A percentile compares a stretch with the other conserved stretches of the same genome.
phyloP scores from a whole-genome alignment of 495 filamentous ascomycete species.

The Bacidia gigantensis region DNA sequence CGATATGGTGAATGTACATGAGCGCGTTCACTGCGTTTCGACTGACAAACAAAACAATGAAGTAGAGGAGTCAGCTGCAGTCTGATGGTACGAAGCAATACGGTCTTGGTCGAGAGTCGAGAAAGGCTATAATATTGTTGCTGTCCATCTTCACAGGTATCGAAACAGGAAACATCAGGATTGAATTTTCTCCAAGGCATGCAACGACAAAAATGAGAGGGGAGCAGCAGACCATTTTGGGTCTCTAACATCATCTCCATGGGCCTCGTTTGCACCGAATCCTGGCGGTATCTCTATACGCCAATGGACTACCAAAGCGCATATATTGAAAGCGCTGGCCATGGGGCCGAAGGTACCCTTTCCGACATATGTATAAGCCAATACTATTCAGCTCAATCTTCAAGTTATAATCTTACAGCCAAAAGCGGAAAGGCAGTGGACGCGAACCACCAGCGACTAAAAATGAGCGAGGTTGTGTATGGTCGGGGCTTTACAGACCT shows the following conservation, averaged over 20 bases:
- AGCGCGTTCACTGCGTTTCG: no score
- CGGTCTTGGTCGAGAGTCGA: no score
- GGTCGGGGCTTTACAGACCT: conserved; percentile 34
- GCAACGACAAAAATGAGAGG: neutral
- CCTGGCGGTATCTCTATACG: conserved; percentile 45
- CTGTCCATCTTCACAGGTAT: no score
- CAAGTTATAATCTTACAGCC: conserved; percentile 29
- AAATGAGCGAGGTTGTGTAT: conserved; percentile 17
- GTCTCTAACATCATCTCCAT: conserved; percentile 45
- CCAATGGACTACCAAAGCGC: conserved; percentile 62
- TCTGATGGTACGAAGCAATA: no score
- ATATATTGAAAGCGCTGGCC: conserved; percentile 69
- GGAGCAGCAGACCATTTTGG: conserved; percentile 45
- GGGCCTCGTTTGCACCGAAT: conserved; percentile 31
- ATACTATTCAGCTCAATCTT: neutral
- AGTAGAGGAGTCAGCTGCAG: no score
- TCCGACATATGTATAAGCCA: neutral
- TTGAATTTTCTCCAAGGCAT: neutral
- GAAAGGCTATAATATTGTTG: no score
- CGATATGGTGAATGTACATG: no score
- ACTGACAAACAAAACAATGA: no score
- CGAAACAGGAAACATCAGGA: no score
- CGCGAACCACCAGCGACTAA: conserved; percentile 74
- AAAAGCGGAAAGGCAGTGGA: conserved; percentile 69
- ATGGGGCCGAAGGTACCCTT: conserved; percentile 71